These are phyloP conservation scores for Dittrichia graveolens DNA, from an alignment of 129 eudicot species.

Conservation along the genomic window DNA sequence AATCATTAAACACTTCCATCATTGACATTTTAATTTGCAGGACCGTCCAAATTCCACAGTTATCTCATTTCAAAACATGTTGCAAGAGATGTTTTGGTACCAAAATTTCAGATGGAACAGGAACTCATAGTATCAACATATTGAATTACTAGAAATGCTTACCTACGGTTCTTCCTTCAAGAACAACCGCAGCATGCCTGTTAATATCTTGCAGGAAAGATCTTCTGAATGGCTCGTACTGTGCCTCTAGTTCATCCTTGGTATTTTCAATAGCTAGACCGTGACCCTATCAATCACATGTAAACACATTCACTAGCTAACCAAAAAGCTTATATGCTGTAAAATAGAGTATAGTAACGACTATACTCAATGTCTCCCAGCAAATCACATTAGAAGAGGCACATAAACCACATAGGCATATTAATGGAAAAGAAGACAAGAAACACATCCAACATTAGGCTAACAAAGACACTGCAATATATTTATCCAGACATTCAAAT, in stretches of 20 bases:
- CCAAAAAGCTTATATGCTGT: constrained; percentile 12
- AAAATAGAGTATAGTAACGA: constrained; percentile 2
- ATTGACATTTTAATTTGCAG: not conserved
- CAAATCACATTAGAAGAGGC: too few species aligned
- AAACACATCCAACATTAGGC: too few species aligned
- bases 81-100: not conserved
- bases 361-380: too few species aligned
- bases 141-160: constrained; percentile 27
- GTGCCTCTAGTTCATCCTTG: constrained; percentile 75
- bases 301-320: constrained; percentile 16
- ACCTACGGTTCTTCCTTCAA: constrained; percentile 95
- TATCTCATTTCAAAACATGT: not conserved
- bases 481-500: too few species aligned
- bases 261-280: constrained; percentile 56
- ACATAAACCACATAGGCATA: too few species aligned
- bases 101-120: not conserved
- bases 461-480: too few species aligned
- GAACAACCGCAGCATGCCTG: constrained; percentile 98
- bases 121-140: not conserved
- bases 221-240: constrained; percentile 71
- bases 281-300: constrained; percentile 63
- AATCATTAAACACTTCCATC: not conserved
- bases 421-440: too few species aligned
- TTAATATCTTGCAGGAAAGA: constrained; percentile 85
- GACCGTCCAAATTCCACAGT: not conserved